Base-by-base conservation (phyloP, 2,329 filamentous ascomycete genomes). In the Berkeleyomyces rouxiae region DNA sequence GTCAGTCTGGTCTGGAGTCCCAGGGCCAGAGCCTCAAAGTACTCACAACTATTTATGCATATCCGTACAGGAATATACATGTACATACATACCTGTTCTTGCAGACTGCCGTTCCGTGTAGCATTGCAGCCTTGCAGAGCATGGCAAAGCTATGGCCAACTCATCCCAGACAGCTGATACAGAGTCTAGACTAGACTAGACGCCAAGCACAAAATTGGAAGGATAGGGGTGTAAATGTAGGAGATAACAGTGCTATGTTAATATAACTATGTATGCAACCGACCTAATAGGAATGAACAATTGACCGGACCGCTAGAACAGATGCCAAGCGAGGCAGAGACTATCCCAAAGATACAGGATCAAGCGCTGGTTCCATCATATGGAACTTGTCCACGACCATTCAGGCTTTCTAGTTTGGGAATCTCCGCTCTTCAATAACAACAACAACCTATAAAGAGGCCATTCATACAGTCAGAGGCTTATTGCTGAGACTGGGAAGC, bases 401-500 rank as follows among this genome's bases (percentile, higher is more conserved):
- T 33, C 16, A 13, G 2, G 3, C 37, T 55, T 46, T 13, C 31
- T 9, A 10, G 11, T 46, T 33, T 16, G 42, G 11, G 7, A 44
- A 11, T 11, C 57, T 46, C 11, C 3, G 13, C 4, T 40, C 23
- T 31, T 16, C 23, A 23, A 23, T 23, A 23, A 23, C 1, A 23
- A 23, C 1, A 23, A 23, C 23, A 23, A 11, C 31, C 49, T 4
- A 2, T 10, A 53, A 10, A 53, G 6, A 6, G 37, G 7, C n/a
- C 47, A 33, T 10, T 31, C 39, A 47, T 10, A 6, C 13, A 6
- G n/a, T 1, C 44, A 16, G 7, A 5, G 10, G n/a, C 37, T 39
- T 61, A 47, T 39, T 55, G 23, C 36, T 16, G 51, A 33, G 46
- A 31, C 44, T 51, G 61, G 16, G 65, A 31, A 16, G 62, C 61